These are phyloP conservation scores for Calonectria pteridis DNA, from an alignment of 2,329 filamentous ascomycete species.

Conservation along the genomic window DNA sequence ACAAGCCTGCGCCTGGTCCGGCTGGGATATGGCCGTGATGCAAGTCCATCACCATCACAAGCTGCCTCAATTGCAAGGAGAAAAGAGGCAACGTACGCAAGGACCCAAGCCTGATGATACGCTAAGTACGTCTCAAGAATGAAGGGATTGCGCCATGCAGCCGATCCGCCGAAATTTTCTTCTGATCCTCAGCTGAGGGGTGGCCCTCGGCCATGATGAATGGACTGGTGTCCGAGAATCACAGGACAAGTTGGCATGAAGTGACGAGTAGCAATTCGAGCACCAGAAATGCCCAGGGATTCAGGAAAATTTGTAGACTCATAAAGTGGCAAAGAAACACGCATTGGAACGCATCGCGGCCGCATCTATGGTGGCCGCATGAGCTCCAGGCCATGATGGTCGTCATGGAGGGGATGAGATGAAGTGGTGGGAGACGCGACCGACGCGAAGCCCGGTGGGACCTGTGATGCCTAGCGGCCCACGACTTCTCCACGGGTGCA, in stretches of 20 bases:
- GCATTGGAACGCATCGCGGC: conserved; percentile 24
- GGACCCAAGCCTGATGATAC: conserved; percentile 27
- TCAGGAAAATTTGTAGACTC: conserved; percentile 38
- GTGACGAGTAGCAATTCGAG: conserved; percentile 34
- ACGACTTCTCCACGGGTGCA: conserved; percentile 59
- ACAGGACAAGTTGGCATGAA: not conserved
- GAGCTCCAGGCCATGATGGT: conserved; percentile 19
- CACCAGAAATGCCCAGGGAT: conserved; percentile 32
- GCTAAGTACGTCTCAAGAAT: conserved; percentile 40
- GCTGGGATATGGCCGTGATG: not conserved
- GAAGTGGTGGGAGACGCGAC: conserved; percentile 60
- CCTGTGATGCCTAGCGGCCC: conserved; percentile 47
- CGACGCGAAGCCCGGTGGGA: conserved; percentile 55
- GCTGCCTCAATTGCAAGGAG: conserved; percentile 32
- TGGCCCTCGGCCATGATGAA: conserved; percentile 34
- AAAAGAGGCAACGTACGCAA: conserved; percentile 31
- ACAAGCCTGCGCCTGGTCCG: not conserved
- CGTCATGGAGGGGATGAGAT: conserved; percentile 53
- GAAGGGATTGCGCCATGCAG: conserved; percentile 45
- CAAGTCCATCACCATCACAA: conserved; percentile 20
- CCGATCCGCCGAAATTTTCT: conserved; percentile 43
- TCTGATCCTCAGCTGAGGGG: conserved; percentile 42
- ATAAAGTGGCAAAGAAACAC: not conserved
- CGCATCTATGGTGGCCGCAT: conserved; percentile 46
- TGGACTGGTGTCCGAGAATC: conserved; percentile 24